Percentiles rank a stretch among this genome's conserved stretches.
Conservation (phyloP, 306 rosid genomes). For the Lagenaria siceraria region DNA sequence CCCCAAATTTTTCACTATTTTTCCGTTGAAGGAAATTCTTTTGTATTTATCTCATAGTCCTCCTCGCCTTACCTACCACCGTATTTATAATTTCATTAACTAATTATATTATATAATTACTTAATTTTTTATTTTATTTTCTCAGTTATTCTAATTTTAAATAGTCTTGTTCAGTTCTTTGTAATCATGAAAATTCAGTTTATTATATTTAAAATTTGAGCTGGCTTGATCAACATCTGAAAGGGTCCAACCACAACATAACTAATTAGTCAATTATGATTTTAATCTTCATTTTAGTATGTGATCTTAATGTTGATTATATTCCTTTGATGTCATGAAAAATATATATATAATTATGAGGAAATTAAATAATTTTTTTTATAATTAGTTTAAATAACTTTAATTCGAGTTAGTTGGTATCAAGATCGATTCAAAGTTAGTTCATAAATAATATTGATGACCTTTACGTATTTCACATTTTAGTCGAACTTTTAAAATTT, state of each 20-base stretch:
- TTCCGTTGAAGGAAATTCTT: neutral
- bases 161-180: neutral
- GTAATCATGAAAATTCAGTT: neutral
- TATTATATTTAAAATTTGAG: neutral
- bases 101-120: neutral
- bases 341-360: too few relatives aligned
- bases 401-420: neutral
- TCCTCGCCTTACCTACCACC: conserved; percentile 2
- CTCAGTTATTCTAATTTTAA: neutral
- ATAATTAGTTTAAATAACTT: neutral
- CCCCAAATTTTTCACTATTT: neutral
- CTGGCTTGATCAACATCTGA: neutral
- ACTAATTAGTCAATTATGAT: neutral
- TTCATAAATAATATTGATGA: neutral
- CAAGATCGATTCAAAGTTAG: neutral
- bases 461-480: neutral
- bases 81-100: neutral
- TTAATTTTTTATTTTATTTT: neutral
- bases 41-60: neutral
- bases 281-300: neutral
- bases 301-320: neutral
- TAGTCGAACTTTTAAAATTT: neutral
- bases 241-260: neutral
- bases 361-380: neutral
- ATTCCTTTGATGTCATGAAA: neutral